A percentile compares a stretch with the other conserved stretches of the same genome.
Conservation (phyloP, 352 stramenopile species). For the Halophytophthora batemanensis region DNA sequence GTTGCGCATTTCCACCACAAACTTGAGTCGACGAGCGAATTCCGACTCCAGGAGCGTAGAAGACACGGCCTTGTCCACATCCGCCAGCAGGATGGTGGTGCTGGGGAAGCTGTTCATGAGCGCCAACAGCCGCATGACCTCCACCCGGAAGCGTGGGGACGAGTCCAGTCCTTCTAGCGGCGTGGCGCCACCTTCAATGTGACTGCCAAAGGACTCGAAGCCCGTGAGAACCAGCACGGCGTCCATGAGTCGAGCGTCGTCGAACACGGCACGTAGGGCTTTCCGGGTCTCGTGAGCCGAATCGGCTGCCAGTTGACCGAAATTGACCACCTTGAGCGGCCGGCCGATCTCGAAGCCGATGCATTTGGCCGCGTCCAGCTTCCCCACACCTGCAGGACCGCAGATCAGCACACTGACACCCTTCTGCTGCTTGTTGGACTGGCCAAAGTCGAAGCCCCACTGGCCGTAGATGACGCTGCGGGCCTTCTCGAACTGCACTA, state of each 20-base stretch:
- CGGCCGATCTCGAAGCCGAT: conserved; percentile 83
- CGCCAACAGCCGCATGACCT: conserved; percentile 73
- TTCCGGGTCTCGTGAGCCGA: conserved; percentile 74
- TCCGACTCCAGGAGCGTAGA: conserved; percentile 60
- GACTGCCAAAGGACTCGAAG: conserved; percentile 84
- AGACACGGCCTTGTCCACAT: conserved; percentile 49
- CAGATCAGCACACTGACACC: conserved; percentile 73
- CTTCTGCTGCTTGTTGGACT: conserved; percentile 83
- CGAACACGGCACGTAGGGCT: conserved; percentile 73
- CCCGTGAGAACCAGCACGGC: conserved; percentile 82
- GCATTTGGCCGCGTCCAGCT: conserved; percentile 70
- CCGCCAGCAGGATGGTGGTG: conserved; percentile 72
- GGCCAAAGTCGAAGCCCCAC: conserved; percentile 83
- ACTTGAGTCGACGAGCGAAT: conserved; percentile 74
- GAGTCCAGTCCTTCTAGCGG: conserved; percentile 54
- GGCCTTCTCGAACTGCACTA: conserved; percentile 84
- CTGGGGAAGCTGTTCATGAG: conserved; percentile 79
- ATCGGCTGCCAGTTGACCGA: conserved; percentile 73
- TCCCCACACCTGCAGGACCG: conserved; percentile 69
- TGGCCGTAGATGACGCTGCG: conserved; percentile 84
- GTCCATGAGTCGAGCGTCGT: conserved; percentile 86
- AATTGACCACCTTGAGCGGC: conserved; percentile 80
- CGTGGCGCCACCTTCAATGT: conserved; percentile 58
- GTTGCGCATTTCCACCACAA: conserved; percentile 83
- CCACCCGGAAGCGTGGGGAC: conserved; percentile 68